Evolutionary conservation across 2,329 filamentous ascomycete genomes (phyloP).

Genomic region (Apiospora kogelbergensis): DNA sequence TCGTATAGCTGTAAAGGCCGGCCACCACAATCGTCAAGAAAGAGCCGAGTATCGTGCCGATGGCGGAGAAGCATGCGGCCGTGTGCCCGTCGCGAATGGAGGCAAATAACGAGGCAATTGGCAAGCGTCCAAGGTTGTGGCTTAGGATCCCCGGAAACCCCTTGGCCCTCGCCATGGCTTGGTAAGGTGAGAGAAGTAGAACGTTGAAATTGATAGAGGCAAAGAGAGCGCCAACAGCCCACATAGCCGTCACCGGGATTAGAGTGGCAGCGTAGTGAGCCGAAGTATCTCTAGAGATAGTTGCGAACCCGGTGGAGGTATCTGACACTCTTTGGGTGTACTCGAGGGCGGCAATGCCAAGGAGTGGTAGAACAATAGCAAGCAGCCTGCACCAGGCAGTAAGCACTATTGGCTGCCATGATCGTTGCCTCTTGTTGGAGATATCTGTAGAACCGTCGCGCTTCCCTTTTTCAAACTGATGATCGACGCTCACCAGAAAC

Average conservation of each 20-base stretch:
- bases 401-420: slow-evolving; percentile 3
- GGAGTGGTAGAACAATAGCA: not conserved
- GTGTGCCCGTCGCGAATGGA: not conserved
- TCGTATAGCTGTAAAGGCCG: slow-evolving; percentile 2
- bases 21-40: slow-evolving; percentile 10
- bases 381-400: not conserved
- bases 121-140: slow-evolving; percentile 10
- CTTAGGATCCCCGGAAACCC: not conserved
- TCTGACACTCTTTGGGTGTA: slow-evolving; percentile 8
- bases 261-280: slow-evolving; percentile 1
- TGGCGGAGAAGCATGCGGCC: not conserved
- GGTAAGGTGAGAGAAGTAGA: not conserved
- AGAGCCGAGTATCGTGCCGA: not conserved
- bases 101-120: not conserved
- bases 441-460: too few species aligned
- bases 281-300: not conserved
- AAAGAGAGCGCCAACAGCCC: not conserved
- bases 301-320: not conserved
- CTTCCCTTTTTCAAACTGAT: too few species aligned
- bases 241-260: not conserved
- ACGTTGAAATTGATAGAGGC: slow-evolving; percentile 11
- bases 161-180: not conserved
- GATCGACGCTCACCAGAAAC: too few species aligned
- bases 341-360: slow-evolving; percentile 7
- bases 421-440: too few species aligned